phyloP scores from a whole-genome alignment of 2,329 filamentous ascomycete genomes.

The Aspergillus proliferans region DNA sequence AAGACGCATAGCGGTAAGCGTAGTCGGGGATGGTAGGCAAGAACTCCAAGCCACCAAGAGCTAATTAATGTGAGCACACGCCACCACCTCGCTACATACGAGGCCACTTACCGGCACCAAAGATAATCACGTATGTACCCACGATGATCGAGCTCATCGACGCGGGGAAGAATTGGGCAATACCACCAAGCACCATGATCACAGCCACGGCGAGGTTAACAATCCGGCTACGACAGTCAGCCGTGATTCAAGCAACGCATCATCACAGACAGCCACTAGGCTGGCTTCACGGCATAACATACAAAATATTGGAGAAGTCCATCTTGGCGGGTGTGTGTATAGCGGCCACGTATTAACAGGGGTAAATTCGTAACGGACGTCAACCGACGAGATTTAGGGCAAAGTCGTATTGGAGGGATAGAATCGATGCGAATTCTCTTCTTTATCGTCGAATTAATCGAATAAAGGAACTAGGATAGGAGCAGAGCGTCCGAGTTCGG shows the following conservation, averaged over 20 bases:
- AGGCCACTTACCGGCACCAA: constrained; percentile 65
- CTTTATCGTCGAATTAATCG: neutral
- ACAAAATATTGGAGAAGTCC: constrained; percentile 93
- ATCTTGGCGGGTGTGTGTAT: constrained; percentile 45
- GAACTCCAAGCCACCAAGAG: constrained; percentile 75
- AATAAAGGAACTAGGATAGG: neutral
- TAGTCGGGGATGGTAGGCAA: constrained; percentile 77
- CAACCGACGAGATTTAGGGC: neutral
- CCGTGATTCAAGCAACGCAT: constrained; percentile 5
- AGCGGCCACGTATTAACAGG: neutral
- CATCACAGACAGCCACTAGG: neutral
- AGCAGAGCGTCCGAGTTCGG: neutral
- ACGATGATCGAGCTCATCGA: constrained; percentile 62
- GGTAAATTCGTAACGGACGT: neutral
- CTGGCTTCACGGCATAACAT: constrained; percentile 37
- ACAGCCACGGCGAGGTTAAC: constrained; percentile 86
- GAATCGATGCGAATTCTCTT: no score
- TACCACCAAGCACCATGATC: constrained; percentile 80
- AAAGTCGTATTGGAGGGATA: no score
- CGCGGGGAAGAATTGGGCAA: constrained; percentile 42
- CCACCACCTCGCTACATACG: neutral
- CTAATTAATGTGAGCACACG: constrained; percentile 35
- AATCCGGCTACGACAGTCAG: constrained; percentile 61
- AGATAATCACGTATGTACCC: constrained; percentile 81
- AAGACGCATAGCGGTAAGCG: constrained; percentile 86